Base-by-base conservation (phyloP, 2,329 filamentous ascomycete species). In the Didymella pomorum region DNA sequence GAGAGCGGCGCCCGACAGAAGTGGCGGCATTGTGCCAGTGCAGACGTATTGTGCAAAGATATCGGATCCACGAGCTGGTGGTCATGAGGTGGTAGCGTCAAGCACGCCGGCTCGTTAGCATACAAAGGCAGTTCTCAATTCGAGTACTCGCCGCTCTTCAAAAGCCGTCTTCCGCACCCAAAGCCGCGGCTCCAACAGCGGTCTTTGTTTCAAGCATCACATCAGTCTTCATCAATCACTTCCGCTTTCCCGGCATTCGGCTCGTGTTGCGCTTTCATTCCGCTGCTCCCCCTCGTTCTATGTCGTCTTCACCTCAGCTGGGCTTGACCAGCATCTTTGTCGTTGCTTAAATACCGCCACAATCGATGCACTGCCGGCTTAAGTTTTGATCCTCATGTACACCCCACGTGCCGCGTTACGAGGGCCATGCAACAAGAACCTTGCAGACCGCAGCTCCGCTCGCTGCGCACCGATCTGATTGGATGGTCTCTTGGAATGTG, bases 1-100 rank as follows among this genome's bases (percentile, higher is more conserved):
- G 65, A 97, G 98, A 79, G 94, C 97, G 12, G 55, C 64, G 16
- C 69, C 71, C 8, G 67, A 64, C 21, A 62, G 68, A 39, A 69
- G 69, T 50, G 71, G 67, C 8, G 71, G 72, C 0, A 65, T 71
- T 46, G 67, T 75, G n/a, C 72, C 72, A 1, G 66, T 64, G 21
- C 66, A 70, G 51, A 67, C 61, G 26, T 75, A 71, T 35, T 70
- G 69, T 23, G 72, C 72, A 2, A 73, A 68, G 52, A 44, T 73
- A 1, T 68, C 56, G 16, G 48, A 52, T 23, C 55, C 55, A 10
- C 49, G 49, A 43, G 43, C 44, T 37, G 48, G 49, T 20, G 48
- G 39, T 31, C 45, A 49, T 20, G 53, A 51, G 45, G 10, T 18
- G 6, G 46, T 31, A 7, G 16, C 25, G n/a, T 44, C 21, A 18